Evolutionary conservation across 441 rosid species (phyloP).

Genomic region (Populus trichocarpa): DNA sequence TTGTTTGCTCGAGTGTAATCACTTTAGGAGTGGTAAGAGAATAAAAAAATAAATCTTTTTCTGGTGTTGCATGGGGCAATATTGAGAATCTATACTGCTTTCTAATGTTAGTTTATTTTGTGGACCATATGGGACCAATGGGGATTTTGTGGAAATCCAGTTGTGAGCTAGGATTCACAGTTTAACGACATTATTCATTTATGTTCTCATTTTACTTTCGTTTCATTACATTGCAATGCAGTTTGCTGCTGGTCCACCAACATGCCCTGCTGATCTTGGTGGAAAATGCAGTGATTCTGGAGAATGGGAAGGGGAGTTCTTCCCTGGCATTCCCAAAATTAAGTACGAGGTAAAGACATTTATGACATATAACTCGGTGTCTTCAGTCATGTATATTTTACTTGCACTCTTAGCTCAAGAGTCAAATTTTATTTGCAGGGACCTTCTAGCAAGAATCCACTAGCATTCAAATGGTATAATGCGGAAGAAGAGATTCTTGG

Average conservation of each 20-base stretch:
- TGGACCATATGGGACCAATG: neutral
- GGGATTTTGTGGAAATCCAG: neutral
- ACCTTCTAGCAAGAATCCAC: slow-evolving; percentile 68
- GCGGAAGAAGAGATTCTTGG: slow-evolving; percentile 89
- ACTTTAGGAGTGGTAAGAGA: slow-evolving; percentile 50
- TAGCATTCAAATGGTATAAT: slow-evolving; percentile 86
- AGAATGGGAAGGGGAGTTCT: slow-evolving; percentile 90
- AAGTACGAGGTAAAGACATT: slow-evolving; percentile 65
- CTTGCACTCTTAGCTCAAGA: neutral
- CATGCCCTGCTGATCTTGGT: slow-evolving; percentile 72
- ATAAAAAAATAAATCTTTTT: neutral
- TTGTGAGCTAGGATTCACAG: neutral
- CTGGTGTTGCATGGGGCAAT: neutral
- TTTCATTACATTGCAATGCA: slow-evolving; percentile 22
- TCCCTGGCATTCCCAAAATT: slow-evolving; percentile 75
- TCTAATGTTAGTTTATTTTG: neutral
- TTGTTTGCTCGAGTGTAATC: slow-evolving; percentile 39
- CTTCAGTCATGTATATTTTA: neutral
- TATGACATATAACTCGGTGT: neutral
- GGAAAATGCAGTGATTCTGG: slow-evolving; percentile 46
- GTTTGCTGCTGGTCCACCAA: slow-evolving; percentile 53
- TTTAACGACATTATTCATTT: neutral
- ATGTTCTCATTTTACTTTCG: neutral
- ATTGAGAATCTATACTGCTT: neutral
- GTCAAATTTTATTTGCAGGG: slow-evolving; percentile 43